phyloP scores from a whole-genome alignment of 805 yeast species.

The Starmerella vaccinii region DNA sequence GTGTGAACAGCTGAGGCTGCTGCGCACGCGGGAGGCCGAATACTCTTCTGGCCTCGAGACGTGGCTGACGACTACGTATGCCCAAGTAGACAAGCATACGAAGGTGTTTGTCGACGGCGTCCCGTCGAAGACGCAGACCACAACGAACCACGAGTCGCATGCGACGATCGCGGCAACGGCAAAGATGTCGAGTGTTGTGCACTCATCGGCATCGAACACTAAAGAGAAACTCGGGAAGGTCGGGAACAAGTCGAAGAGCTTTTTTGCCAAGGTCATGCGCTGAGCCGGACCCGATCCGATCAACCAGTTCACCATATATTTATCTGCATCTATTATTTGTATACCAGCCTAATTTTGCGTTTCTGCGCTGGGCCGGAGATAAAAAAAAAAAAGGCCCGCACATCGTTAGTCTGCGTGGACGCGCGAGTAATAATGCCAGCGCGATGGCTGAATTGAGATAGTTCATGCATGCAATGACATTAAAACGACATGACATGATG shows the following conservation, averaged over 20 bases:
- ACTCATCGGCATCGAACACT: slow-evolving; percentile 22
- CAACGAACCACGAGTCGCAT: slow-evolving; percentile 12
- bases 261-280: slow-evolving; percentile 29
- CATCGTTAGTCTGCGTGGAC: no score
- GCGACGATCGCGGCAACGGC: slow-evolving; percentile 23
- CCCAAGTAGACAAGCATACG: slow-evolving; percentile 9
- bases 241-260: slow-evolving; percentile 30
- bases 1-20: slow-evolving; percentile 24
- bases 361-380: no score
- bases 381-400: no score
- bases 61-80: slow-evolving; percentile 27
- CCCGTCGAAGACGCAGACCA: slow-evolving; percentile 26
- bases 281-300: no score
- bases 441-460: no score
- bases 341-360: not conserved
- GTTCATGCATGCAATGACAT: no score
- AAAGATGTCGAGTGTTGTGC: slow-evolving; percentile 24
- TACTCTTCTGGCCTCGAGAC: slow-evolving; percentile 30
- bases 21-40: slow-evolving; percentile 29
- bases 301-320: no score
- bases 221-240: slow-evolving; percentile 27
- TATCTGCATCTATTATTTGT: not conserved
- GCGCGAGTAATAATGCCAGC: no score
- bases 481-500: no score
- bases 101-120: slow-evolving; percentile 26